phyloP scores from a whole-genome alignment of 257 asterid species.

The Voacanga thouarsii region DNA sequence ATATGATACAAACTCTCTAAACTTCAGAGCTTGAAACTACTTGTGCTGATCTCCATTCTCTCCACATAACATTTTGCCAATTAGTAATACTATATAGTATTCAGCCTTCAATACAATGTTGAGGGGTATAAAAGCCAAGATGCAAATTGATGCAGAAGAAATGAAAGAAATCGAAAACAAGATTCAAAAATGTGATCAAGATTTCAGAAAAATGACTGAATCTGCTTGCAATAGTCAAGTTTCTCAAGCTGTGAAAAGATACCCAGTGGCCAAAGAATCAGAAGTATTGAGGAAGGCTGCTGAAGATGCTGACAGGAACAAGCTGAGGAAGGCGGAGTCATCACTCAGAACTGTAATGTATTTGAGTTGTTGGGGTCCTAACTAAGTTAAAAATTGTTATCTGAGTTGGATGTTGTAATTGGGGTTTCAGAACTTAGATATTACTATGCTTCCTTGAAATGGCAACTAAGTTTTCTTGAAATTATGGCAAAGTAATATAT shows the following conservation, averaged over 20 bases:
- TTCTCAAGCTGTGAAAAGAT: not conserved
- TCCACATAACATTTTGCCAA: not conserved
- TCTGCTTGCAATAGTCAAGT: not conserved
- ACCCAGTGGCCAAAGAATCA: not conserved
- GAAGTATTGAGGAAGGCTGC: slow-evolving; percentile 6
- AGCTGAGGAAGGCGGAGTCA: slow-evolving; percentile 25
- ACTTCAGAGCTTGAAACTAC: not conserved
- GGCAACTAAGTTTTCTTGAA: no score
- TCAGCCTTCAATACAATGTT: not conserved
- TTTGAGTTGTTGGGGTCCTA: slow-evolving; percentile 32
- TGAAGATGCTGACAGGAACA: slow-evolving; percentile 11
- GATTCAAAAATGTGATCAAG: not conserved
- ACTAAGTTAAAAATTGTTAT: not conserved
- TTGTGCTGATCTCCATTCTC: not conserved
- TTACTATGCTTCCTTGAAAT: no score
- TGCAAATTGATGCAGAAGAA: not conserved
- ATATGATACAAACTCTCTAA: not conserved
- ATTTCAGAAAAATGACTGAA: not conserved
- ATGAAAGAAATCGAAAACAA: slow-evolving; percentile 7
- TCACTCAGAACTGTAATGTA: slow-evolving; percentile 26
- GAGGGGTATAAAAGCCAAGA: not conserved
- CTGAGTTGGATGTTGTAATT: not conserved
- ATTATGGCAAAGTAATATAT: no score
- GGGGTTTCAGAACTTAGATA: not conserved
- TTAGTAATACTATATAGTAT: not conserved